These are phyloP conservation scores for Alternaria sp. DNA, from an alignment of 2,329 filamentous ascomycete genomes.

Conservation along the genomic window DNA sequence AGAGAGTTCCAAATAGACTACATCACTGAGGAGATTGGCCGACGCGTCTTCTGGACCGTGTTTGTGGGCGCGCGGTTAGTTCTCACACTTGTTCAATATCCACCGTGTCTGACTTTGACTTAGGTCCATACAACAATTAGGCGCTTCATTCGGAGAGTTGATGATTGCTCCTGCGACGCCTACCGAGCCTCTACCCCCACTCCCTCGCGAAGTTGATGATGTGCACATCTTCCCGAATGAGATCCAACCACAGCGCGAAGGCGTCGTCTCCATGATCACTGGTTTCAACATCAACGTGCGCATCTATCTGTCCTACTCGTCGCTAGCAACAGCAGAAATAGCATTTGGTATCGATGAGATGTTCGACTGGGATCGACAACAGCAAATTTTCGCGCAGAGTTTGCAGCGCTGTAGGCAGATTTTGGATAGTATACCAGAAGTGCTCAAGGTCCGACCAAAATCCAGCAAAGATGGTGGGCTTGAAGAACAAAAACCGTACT, in stretches of 20 bases:
- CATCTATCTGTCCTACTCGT: slow-evolving; percentile 82
- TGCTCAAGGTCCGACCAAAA: slow-evolving; percentile 67
- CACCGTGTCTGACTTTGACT: slow-evolving; percentile 19
- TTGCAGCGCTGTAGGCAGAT: slow-evolving; percentile 74
- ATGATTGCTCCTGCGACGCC: slow-evolving; percentile 79
- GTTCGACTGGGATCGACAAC: slow-evolving; percentile 79
- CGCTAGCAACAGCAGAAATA: slow-evolving; percentile 79
- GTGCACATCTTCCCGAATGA: slow-evolving; percentile 77
- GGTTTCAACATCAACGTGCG: slow-evolving; percentile 83
- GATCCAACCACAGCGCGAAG: slow-evolving; percentile 73
- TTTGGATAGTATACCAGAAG: slow-evolving; percentile 71
- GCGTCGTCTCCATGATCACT: slow-evolving; percentile 72
- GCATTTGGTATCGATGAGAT: slow-evolving; percentile 81
- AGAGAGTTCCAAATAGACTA: slow-evolving; percentile 52
- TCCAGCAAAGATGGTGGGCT: slow-evolving; percentile 45
- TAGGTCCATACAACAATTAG: slow-evolving; percentile 80
- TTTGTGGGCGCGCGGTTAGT: slow-evolving; percentile 73
- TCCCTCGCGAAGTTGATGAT: slow-evolving; percentile 85
- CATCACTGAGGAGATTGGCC: slow-evolving; percentile 63
- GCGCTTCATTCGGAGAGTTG: slow-evolving; percentile 73
- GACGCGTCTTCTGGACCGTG: slow-evolving; percentile 80
- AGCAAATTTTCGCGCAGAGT: slow-evolving; percentile 74
- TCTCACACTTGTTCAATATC: not conserved
- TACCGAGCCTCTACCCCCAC: slow-evolving; percentile 77
- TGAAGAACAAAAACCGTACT: slow-evolving; percentile 45